A percentile compares a stretch with the other conserved stretches of the same genome.
Conservation (phyloP, 148 eudicot genomes). For the Diospyros kaki region DNA sequence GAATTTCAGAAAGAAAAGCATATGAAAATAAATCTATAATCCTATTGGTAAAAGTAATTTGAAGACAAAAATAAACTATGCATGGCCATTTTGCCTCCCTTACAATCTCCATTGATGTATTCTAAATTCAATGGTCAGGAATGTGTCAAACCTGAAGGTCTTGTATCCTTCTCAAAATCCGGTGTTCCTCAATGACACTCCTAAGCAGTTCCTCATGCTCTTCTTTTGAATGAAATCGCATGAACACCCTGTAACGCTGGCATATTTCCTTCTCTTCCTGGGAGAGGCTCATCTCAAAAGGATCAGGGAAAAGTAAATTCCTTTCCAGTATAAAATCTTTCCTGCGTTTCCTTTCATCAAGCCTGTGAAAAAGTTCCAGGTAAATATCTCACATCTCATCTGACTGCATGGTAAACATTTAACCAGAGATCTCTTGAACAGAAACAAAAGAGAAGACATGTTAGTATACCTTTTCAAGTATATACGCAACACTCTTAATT, state of each 20-base stretch:
- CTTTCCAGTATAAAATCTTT: constrained; percentile 85
- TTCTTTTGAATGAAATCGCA: constrained; percentile 88
- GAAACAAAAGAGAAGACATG: neutral
- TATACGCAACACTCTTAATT: constrained; percentile 62
- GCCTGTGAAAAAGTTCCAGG: constrained; percentile 39
- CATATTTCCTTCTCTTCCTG: constrained; percentile 84
- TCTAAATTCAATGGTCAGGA: neutral
- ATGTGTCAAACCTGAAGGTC: constrained; percentile 64
- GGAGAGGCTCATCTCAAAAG: constrained; percentile 64
- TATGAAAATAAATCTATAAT: too few relatives aligned
- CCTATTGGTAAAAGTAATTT: too few relatives aligned
- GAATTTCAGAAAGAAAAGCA: too few relatives aligned
- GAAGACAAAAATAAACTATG: too few relatives aligned
- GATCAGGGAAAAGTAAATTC: constrained; percentile 71
- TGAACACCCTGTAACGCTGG: constrained; percentile 65
- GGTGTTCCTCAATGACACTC: constrained; percentile 69
- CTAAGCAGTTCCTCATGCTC: constrained; percentile 77
- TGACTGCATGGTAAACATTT: neutral
- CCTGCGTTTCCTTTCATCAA: constrained; percentile 93
- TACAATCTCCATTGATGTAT: neutral
- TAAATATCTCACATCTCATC: neutral
- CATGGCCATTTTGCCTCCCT: too few relatives aligned
- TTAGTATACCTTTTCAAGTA: constrained; percentile 55
- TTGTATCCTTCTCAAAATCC: constrained; percentile 62
- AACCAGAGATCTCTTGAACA: neutral